Evolutionary conservation across 2,329 filamentous ascomycete species (phyloP).

Genomic region (Exophiala dermatitidis): DNA sequence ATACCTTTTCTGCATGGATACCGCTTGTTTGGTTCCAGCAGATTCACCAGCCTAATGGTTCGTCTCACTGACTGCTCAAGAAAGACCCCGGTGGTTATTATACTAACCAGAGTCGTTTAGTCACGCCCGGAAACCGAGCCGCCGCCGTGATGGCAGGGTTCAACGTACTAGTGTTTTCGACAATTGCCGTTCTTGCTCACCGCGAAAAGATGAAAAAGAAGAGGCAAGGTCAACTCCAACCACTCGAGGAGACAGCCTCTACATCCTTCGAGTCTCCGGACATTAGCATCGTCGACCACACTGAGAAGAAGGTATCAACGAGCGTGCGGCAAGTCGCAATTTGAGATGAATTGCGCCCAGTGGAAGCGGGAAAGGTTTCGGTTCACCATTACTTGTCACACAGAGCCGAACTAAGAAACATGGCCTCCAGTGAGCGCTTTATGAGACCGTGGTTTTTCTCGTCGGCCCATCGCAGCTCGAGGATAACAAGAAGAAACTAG

Average conservation of each 20-base stretch:
- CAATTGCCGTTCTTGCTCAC: constrained; percentile 9
- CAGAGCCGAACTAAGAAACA: no score
- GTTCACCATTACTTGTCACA: no score
- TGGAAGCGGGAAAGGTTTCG: no score
- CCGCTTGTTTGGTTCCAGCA: constrained; percentile 21
- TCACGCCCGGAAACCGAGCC: constrained; percentile 15
- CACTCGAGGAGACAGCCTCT: background rate
- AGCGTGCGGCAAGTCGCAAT: background rate
- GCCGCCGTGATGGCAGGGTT: constrained; percentile 14
- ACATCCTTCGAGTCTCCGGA: background rate
- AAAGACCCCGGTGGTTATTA: background rate
- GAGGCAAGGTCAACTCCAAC: constrained; percentile 4
- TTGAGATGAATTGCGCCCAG: no score
- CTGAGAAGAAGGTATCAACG: background rate
- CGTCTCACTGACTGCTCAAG: background rate
- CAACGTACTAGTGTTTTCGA: constrained; percentile 13
- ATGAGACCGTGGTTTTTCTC: no score
- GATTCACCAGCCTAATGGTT: constrained; percentile 18
- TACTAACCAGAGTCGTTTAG: background rate
- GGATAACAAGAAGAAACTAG: no score
- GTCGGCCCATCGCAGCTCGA: no score
- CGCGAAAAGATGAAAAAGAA: constrained; percentile 14
- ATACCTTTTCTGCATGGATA: constrained; percentile 17
- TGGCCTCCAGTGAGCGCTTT: no score
- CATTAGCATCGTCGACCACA: background rate